These are phyloP conservation scores for Paralagenidium karlingii DNA, from an alignment of 352 stramenopile species.

Conservation along the genomic window DNA sequence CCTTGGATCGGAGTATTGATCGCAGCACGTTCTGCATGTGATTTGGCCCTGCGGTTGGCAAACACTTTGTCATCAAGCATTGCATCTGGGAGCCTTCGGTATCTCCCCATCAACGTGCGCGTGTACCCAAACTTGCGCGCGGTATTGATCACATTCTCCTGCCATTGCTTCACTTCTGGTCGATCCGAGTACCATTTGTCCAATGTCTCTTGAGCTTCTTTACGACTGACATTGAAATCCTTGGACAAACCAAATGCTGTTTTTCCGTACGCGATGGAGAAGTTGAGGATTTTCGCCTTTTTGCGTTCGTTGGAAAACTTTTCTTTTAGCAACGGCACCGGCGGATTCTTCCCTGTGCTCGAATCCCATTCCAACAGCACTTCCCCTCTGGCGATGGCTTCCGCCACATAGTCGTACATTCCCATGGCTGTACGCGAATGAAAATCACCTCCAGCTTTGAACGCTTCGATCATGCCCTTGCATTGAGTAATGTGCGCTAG, in stretches of 20 bases:
- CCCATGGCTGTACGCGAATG: conserved; percentile 94
- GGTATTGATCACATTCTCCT: conserved; percentile 87
- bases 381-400: conserved; percentile 92
- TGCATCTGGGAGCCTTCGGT: conserved; percentile 92
- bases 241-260: conserved; percentile 95
- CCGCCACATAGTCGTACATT: conserved; percentile 98
- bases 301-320: conserved; percentile 94
- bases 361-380: conserved; percentile 97
- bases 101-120: conserved; percentile 94
- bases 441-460: conserved; percentile 87
- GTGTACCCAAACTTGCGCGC: conserved; percentile 82
- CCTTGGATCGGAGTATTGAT: conserved; percentile 99
- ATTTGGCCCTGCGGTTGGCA: conserved; percentile 49
- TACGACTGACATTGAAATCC: conserved; percentile 66
- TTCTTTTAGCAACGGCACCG: conserved; percentile 96
- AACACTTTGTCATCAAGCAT: conserved; percentile 53
- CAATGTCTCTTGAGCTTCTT: conserved; percentile 73
- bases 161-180: conserved; percentile 87
- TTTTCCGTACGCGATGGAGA: conserved; percentile 99
- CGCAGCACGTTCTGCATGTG: conserved; percentile 88
- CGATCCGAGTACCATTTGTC: conserved; percentile 96
- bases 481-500: conserved; percentile 98
- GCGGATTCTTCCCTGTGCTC: conserved; percentile 68
- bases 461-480: conserved; percentile 98
- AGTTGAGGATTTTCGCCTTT: conserved; percentile 99